Base-by-base conservation (phyloP, 2,329 filamentous ascomycete species). In the Aspergillus fumigatus region DNA sequence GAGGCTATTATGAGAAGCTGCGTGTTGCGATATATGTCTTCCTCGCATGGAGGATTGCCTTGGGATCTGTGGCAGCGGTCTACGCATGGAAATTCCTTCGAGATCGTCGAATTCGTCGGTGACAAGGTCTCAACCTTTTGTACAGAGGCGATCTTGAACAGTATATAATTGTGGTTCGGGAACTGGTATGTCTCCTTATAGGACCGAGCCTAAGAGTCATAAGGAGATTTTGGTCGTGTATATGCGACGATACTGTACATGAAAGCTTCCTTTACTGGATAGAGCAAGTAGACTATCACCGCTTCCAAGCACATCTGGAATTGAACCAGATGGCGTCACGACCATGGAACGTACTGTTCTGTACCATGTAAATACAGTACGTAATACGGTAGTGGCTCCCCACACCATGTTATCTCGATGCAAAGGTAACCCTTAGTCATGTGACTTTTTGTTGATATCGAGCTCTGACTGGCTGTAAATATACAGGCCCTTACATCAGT, bases 1-100 rank as follows among this genome's bases (percentile, higher is more conserved):
- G 67, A n/a, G 76, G 75, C n/a, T 78, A 78, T 51, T 78, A 77
- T 59, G 67, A 72, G 25, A 67, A 67, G 23, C 56, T 78, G 25
- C 69, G 74, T 19, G 53, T 71, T 29, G 76, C 76, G 9, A 71
- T 77, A 35, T 73, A 65, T 48, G 64, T 77, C 11, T 75, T 75
- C 54, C 58, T 76, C 21, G 71, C 68, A 8, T 77, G 73, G 70
- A 66, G 75, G 52, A 57, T 70, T 35, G 62, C 63, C 8, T 49
- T 73, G 48, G 71, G 70, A 14, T 70, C 71, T 10, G 59, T 65
- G 27, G 67, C 65, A 23, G 65, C 61, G 14, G 55, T 71, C 38
- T 67, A 65, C 50, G 59, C 63, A 19, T 74, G 70, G 67, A 68
- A 57, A 45, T 55, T 66, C 27, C 51, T 73, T 32, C 69, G 65